Evolutionary conservation across 352 stramenopile species (phyloP), one percentile per base, ranked within the genome.

Genomic region (Saprolegnia diclina): DNA sequence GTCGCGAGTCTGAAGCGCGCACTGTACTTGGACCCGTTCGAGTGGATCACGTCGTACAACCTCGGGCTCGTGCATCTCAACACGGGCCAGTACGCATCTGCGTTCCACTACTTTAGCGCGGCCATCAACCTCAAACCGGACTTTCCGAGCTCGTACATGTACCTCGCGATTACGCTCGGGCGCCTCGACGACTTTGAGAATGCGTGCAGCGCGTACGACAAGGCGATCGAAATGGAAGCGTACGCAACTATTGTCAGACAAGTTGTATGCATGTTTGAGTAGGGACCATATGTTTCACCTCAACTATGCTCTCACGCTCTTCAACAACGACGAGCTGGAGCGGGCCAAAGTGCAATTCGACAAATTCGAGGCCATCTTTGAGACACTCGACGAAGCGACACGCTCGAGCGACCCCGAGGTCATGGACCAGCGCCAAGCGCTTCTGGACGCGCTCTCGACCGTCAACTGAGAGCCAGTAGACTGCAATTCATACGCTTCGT

Each of bases 41-140:
- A 97, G 79, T 98, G 91, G 91, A 97, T 97, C 76, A 96, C 92
- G 56, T 87, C 77, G 50, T 97, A 97, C 74, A 98, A 98, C 76
- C 79, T 98, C 44, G 92, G 92, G 0, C 79, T 98, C n/a, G 88
- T 98, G 18, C 89, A 97, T 71, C 77, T 98, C 24, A 93, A 92
- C 77, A 96, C 89, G 56, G 83, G 81, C 7, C 91, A 98, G 76
- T 96, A 95, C 76, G 91, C 92, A 29, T 96, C 87, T 0, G 90
- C 92, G 3, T 98, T 98, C 73, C 91, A 98, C 73, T 96, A 96
- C 75, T 94, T 98, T 57, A 96, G 82, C 55, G 84, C 88, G 29
- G 79, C 87, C 7, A 94, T 96, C 70, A 94, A 96, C 64, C 74
- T 96, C 44, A 94, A 94, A 68, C 83, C 83, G 0, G 82, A 95